These are phyloP conservation scores for Apophysomyces trapeziformis DNA, from an alignment of 371 early-diverging fungal species.

Conservation along the genomic window DNA sequence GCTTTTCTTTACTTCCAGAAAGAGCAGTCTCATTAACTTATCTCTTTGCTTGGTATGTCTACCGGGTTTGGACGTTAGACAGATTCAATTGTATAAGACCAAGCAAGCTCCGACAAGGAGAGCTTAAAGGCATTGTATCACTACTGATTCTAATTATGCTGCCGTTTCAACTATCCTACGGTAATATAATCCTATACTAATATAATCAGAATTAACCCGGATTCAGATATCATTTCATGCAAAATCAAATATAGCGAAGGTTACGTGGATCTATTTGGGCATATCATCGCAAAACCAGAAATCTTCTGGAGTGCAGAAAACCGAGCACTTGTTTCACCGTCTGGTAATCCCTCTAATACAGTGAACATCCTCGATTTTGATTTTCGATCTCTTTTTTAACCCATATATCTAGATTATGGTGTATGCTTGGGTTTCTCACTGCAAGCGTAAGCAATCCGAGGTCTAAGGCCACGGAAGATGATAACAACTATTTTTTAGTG, in stretches of 20 bases:
- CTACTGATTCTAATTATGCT: constrained; percentile 47
- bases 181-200: constrained; percentile 17
- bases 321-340: constrained; percentile 27
- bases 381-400: background rate
- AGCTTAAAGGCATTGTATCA: constrained; percentile 53
- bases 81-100: constrained; percentile 39
- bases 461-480: background rate
- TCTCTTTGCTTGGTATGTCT: constrained; percentile 39
- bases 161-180: constrained; percentile 52
- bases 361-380: background rate
- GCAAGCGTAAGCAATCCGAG: background rate
- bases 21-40: constrained; percentile 42
- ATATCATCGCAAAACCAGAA: constrained; percentile 35
- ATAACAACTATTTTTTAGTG: constrained; percentile 23
- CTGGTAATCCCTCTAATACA: constrained; percentile 15
- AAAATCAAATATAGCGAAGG: constrained; percentile 47
- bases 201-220: background rate
- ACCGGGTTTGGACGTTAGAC: constrained; percentile 46
- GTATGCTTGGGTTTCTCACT: background rate
- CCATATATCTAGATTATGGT: background rate
- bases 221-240: constrained; percentile 31
- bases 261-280: constrained; percentile 25
- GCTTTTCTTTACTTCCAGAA: constrained; percentile 24
- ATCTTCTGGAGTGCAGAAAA: constrained; percentile 35
- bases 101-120: constrained; percentile 42